Evolutionary conservation across 352 stramenopile species (phyloP), one percentile per base, ranked within the genome.

Genomic region (Globisporangium heterothallicum): DNA sequence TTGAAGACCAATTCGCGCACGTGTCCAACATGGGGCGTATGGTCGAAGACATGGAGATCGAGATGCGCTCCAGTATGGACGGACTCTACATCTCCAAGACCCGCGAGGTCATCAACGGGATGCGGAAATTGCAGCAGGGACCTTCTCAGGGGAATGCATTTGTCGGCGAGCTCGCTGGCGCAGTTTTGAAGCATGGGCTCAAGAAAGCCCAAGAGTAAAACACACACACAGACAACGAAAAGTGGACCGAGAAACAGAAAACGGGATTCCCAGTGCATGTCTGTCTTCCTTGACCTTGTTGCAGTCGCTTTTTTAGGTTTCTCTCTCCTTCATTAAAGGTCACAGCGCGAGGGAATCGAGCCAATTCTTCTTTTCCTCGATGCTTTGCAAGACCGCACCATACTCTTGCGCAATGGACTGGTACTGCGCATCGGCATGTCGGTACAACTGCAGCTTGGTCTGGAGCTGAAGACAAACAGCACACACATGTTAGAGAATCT

Each of bases 1-100:
- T 89, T 63, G 64, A 86, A 27, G 74, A 82, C 50, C 73, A 89
- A 43, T 87, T 81, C 46, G 68, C 74, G 21, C 94, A 98, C 63
- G 78, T 98, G 56, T 78, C 74, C 53, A 98, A 97, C 71, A 97
- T 98, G 74, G 94, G 94, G 22, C 83, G 86, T 49, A 92, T 98
- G 77, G 93, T 98, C 49, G 94, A 98, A 64, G 90, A 97, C 55
- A 97, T 98, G 84, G 93, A 98, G 72, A 96, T 89, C 56, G 90
- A 97, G 32, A 96, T 98, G 74, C 84, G 91, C 42, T 86, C 80
- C 8, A 93, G 88, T 58, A 80, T 98, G 22, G 90, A 98, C 59
- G 75, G 72, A 16, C 58, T 98, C 13, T 98, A 98, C 70, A 97
- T 98, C 54, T 91, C 96, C 59, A 98, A 98, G 68, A 98, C 94